These are phyloP conservation scores for Aspergillus homomorphus DNA, from an alignment of 495 filamentous ascomycete genomes.

Conservation along the genomic window DNA sequence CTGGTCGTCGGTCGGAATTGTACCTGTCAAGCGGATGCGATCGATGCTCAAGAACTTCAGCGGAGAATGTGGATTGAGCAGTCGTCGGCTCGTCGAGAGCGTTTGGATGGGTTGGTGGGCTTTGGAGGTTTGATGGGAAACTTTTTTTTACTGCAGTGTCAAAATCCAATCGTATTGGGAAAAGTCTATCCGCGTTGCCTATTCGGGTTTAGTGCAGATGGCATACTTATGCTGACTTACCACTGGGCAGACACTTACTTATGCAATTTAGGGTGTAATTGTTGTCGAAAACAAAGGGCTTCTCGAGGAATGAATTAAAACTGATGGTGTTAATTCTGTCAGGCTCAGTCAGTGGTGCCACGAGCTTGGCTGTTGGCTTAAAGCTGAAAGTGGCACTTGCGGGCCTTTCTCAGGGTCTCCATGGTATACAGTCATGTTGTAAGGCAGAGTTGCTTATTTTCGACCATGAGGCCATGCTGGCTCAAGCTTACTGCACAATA, in stretches of 20 bases:
- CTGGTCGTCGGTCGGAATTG: constrained; percentile 4
- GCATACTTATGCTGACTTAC: neutral
- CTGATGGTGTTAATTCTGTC: too few relatives aligned
- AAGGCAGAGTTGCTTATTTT: too few relatives aligned
- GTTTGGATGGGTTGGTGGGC: neutral
- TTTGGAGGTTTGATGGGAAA: neutral
- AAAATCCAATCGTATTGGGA: neutral
- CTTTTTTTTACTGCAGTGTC: neutral
- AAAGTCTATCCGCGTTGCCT: constrained; percentile 1
- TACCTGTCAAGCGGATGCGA: neutral
- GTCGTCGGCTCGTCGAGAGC: neutral
- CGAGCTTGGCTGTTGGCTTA: too few relatives aligned
- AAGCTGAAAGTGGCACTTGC: too few relatives aligned
- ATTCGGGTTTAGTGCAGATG: neutral
- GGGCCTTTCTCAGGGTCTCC: too few relatives aligned
- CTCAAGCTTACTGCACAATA: too few relatives aligned
- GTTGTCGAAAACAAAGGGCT: too few relatives aligned
- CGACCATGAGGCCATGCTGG: too few relatives aligned
- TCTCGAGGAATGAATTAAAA: too few relatives aligned
- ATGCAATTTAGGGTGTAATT: too few relatives aligned
- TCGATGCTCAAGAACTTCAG: neutral
- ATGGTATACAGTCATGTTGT: too few relatives aligned
- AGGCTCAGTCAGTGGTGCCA: too few relatives aligned
- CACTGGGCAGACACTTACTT: neutral
- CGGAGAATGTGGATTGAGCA: neutral